phyloP scores from a whole-genome alignment of 75 land plant species.

The Picea sitchensis region DNA sequence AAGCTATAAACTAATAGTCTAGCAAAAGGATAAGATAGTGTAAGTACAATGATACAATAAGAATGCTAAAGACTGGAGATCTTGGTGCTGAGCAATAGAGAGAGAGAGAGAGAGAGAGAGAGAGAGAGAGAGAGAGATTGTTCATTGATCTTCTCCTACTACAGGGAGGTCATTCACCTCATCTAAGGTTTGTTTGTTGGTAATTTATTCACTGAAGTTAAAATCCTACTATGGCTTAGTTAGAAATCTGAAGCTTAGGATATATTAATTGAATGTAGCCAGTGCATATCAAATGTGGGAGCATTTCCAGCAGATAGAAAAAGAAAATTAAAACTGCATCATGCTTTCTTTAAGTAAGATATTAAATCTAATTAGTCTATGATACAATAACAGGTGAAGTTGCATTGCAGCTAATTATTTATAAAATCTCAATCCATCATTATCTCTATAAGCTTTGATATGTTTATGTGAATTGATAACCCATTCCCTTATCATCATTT shows the following conservation, averaged over 20 bases:
- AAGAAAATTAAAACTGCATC: neutral
- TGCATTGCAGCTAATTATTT: neutral
- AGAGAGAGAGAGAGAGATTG: neutral
- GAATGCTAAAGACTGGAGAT: too few relatives aligned
- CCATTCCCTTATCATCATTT: too few relatives aligned
- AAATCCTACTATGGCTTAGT: neutral
- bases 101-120: too few relatives aligned
- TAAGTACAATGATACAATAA: too few relatives aligned
- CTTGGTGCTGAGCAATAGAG: too few relatives aligned
- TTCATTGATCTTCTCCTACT: neutral
- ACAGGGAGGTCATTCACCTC: neutral
- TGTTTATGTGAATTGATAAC: too few relatives aligned
- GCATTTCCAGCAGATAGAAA: neutral
- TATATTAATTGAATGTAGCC: neutral
- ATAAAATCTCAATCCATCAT: neutral
- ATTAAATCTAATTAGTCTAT: neutral
- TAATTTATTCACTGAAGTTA: neutral
- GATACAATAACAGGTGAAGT: neutral
- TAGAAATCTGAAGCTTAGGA: neutral
- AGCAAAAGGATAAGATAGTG: too few relatives aligned
- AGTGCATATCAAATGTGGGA: neutral
- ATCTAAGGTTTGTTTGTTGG: neutral
- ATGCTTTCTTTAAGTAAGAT: neutral
- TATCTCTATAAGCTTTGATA: neutral
- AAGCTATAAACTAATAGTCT: too few relatives aligned